These are phyloP conservation scores for Excoecaria cochinchinensis DNA, from an alignment of 345 rosid genomes.

Conservation along the genomic window DNA sequence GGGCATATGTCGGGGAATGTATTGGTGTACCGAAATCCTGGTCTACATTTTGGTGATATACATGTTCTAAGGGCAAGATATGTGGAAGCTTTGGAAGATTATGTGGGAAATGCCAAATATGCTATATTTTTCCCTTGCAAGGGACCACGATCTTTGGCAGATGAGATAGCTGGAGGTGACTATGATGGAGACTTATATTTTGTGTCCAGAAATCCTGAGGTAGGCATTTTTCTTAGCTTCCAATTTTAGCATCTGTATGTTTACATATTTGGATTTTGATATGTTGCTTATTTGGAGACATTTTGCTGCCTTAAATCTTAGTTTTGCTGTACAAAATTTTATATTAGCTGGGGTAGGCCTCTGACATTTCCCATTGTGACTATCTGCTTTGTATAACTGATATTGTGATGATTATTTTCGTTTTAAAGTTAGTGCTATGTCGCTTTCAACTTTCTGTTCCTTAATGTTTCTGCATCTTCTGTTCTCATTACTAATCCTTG, in stretches of 20 bases:
- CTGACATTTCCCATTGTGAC: background rate
- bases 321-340: background rate
- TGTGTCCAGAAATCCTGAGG: conserved; percentile 73
- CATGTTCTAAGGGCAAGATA: conserved; percentile 64
- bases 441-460: background rate
- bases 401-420: background rate
- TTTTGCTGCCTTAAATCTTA: background rate
- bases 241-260: background rate
- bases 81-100: conserved; percentile 49
- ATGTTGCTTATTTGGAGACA: background rate
- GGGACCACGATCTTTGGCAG: conserved; percentile 74
- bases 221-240: conserved; percentile 24
- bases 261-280: background rate
- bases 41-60: conserved; percentile 82
- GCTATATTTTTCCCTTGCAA: conserved; percentile 65
- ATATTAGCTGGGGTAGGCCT: background rate
- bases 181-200: conserved; percentile 79
- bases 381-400: background rate
- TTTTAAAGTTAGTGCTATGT: background rate
- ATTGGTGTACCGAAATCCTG: conserved; percentile 77
- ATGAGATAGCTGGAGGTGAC: conserved; percentile 81
- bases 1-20: conserved; percentile 81
- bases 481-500: background rate
- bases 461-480: background rate
- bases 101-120: conserved; percentile 69